Evolutionary conservation across 2,329 filamentous ascomycete genomes (phyloP), one percentile per base, ranked within the genome.

Genomic region (Fusarium floridanum): DNA sequence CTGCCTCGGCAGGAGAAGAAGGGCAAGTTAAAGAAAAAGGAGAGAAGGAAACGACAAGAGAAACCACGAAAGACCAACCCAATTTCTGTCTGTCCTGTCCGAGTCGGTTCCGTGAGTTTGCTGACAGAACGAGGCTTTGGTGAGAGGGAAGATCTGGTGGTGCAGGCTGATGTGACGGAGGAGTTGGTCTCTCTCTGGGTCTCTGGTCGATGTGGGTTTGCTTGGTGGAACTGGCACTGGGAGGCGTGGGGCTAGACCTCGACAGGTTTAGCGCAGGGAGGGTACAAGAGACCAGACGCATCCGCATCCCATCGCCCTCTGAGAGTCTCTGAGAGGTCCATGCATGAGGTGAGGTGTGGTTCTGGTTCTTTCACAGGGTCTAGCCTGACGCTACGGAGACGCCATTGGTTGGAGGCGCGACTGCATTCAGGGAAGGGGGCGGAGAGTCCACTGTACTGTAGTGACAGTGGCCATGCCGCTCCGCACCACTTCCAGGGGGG

Each of bases 151-250:
- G 72, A 73, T 75, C 60, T 75, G 68, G 64, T 66, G 56, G 72
- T 74, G 72, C 69, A 74, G 72, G 72, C 72, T 74, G 72, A 75
- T 75, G 72, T 75, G 72, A 75, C 69, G 69, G 72, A 75, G 72
- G 72, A 75, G 72, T 73, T 65, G 62, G 72, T 20, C 45, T 71
- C 72, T 70, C 53, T 57, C 36, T 39, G 56, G 56, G 65, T 57
- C 61, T 41, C 59, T 69, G 69, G 50, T 57, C 59, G 66, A 63
- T 60, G 69, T 75, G 70, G 72, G 59, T 66, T 73, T 61, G 24
- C 20, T 65, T 69, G 24, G 3, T 67, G 29, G 3, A 6, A 62
- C 63, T 9, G 7, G 53, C 24, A 2, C 48, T 57, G n/a, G 50
- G 17, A 8, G 17, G 9, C 50, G 63, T 50, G 59, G 72, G 66